These are phyloP conservation scores for Dactylis glomerata DNA, from an alignment of 176 grass and related monocot species.

Conservation along the genomic window DNA sequence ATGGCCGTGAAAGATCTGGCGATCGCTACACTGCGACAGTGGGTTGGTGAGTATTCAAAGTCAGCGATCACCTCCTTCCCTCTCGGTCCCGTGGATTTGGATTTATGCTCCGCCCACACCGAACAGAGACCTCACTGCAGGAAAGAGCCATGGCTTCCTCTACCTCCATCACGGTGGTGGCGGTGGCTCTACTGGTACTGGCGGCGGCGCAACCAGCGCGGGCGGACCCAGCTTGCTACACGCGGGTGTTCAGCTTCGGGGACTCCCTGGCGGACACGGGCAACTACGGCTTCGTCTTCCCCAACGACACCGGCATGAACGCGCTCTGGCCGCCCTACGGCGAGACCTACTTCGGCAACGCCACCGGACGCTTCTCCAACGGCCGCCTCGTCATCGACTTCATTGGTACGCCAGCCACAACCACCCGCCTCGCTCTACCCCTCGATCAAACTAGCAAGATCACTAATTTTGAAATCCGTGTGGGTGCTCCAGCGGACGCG, in stretches of 20 bases:
- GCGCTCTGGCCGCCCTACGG: conserved; percentile 53
- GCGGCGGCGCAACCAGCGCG: background rate
- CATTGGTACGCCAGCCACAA: conserved; percentile 57
- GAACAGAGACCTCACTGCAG: background rate
- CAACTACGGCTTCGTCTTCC: conserved; percentile 41
- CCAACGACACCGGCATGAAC: conserved; percentile 18
- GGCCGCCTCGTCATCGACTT: conserved; percentile 79
- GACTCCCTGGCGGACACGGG: conserved; percentile 85
- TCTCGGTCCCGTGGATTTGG: too few species aligned
- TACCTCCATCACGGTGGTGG: background rate
- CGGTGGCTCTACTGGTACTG: background rate
- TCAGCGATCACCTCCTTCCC: too few species aligned
- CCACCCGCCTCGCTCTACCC: background rate
- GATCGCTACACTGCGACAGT: too few species aligned
- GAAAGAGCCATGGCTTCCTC: conserved; percentile 4
- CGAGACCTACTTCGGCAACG: conserved; percentile 61
- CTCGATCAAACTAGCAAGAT: background rate
- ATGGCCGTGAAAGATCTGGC: too few species aligned
- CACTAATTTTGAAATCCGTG: background rate
- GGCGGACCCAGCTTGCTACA: conserved; percentile 61
- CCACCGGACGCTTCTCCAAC: conserved; percentile 78
- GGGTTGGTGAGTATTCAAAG: too few species aligned
- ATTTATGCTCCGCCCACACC: background rate
- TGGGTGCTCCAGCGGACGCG: conserved; percentile 35
- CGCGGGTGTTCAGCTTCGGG: conserved; percentile 67